Base-by-base conservation (phyloP, 2,329 filamentous ascomycete genomes). In the Epicoccum sorghinum region DNA sequence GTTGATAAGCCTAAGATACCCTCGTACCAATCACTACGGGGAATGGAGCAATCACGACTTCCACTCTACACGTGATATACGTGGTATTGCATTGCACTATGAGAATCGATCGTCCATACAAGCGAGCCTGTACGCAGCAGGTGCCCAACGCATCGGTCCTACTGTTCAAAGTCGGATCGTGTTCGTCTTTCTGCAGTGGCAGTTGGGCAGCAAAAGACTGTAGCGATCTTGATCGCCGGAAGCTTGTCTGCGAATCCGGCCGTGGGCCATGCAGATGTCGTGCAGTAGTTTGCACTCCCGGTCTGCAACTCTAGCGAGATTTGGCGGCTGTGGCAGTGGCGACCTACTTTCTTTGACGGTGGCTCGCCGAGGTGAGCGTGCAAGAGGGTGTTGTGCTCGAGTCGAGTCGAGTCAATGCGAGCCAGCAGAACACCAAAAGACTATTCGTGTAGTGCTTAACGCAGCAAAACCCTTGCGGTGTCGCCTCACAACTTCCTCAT, bases 321-420 rank as follows among this genome's bases (percentile, higher is more conserved):
- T 8, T 22, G 30, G 42, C 43, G 29, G 25, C 4, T 22, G 24
- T 47, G 42, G 49, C 43, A 32, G 29, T 30, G 13, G 13, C 13
- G 37, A n/a, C 14, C 18, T 37, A 39, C 7, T 35, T 25, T 37
- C 27, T 6, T 29, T 29, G 27, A 29, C 27, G 27, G 27, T 29
- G 6, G 6, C 27, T 29, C 27, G 27, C 27, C 27, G 9, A 18
- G 18, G 18, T 18, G 18, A 29, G 27, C 27, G 27, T 29, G 27
- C 27, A 39, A 45, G 33, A 35, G 29, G 37, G 51, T 48, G 40
- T 36, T 40, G 52, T 46, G 41, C 40, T 45, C 40, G 47, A 51
- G 47, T 33, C 40, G 47, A 51, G 47, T 33, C 40, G 35, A 44
- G 47, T 37, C 47, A 30, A 30, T 23, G 39, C 13, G 18, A 10